Evolutionary conservation across 805 yeast species (phyloP).

Genomic region (Candida argentea): DNA sequence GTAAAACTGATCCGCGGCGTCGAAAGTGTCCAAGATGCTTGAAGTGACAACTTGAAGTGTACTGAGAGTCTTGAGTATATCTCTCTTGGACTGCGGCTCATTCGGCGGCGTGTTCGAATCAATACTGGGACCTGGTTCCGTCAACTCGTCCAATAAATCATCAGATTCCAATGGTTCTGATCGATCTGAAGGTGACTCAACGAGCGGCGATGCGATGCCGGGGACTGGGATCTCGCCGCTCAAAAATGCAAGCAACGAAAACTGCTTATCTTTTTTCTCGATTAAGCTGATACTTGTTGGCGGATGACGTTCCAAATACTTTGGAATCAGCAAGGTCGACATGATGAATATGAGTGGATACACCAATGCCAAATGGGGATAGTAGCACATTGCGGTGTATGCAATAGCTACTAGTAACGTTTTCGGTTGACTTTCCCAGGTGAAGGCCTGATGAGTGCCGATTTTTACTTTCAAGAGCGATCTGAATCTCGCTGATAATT

Average conservation of each 20-base stretch:
- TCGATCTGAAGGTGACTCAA: conserved; percentile 11
- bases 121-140: conserved; percentile 4
- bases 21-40: conserved; percentile 39
- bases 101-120: conserved; percentile 4
- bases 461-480: conserved; percentile 58
- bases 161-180: conserved; percentile 1
- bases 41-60: conserved; percentile 63
- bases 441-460: conserved; percentile 45
- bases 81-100: conserved; percentile 3
- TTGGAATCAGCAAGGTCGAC: conserved; percentile 57
- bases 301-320: conserved; percentile 62
- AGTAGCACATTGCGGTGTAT: conserved; percentile 57
- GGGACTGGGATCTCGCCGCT: conserved; percentile 18
- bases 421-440: conserved; percentile 69
- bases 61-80: conserved; percentile 47
- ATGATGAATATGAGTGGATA: conserved; percentile 52
- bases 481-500: conserved; percentile 34
- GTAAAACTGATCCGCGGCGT: conserved; percentile 43
- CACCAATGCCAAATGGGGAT: conserved; percentile 59
- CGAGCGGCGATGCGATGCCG: conserved; percentile 23
- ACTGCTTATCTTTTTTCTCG: conserved; percentile 41
- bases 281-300: conserved; percentile 34
- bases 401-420: conserved; percentile 51
- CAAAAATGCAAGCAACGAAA: conserved; percentile 37
- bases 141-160: conserved; percentile 3